Conservation (phyloP, 345 rosid genomes). For the Euclidium syriacum region DNA sequence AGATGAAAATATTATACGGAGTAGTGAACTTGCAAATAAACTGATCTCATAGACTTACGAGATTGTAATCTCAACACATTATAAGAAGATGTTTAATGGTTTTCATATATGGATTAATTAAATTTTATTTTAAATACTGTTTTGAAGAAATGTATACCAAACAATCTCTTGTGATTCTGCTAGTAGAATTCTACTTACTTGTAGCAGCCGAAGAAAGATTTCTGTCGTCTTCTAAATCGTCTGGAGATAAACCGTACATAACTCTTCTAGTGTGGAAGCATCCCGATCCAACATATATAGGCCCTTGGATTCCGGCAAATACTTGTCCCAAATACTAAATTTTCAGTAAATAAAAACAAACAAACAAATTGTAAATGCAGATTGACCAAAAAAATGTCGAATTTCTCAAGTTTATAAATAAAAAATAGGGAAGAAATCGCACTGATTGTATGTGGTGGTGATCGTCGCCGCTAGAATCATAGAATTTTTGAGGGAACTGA, state of each 20-base stretch:
- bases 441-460: not conserved
- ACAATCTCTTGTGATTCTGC: too few species aligned
- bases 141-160: too few species aligned
- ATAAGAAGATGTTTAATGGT: too few species aligned
- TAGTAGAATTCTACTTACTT: not conserved
- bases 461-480: slow-evolving; percentile 34
- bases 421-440: not conserved
- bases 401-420: not conserved
- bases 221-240: not conserved
- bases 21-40: too few species aligned
- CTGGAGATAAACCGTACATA: slow-evolving; percentile 41
- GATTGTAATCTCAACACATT: too few species aligned
- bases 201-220: not conserved
- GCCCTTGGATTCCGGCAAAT: slow-evolving; percentile 40
- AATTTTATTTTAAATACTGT: too few species aligned
- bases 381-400: not conserved
- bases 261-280: slow-evolving; percentile 49
- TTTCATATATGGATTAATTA: too few species aligned
- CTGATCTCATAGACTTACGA: too few species aligned
- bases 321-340: slow-evolving; percentile 31
- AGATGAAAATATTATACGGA: too few species aligned
- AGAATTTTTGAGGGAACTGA: slow-evolving; percentile 40
- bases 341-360: not conserved
- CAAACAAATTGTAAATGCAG: not conserved
- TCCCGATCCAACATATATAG: slow-evolving; percentile 41